These are phyloP conservation scores for Calonectria pseudoturangicola DNA, from an alignment of 2,329 filamentous ascomycete genomes.

Conservation along the genomic window DNA sequence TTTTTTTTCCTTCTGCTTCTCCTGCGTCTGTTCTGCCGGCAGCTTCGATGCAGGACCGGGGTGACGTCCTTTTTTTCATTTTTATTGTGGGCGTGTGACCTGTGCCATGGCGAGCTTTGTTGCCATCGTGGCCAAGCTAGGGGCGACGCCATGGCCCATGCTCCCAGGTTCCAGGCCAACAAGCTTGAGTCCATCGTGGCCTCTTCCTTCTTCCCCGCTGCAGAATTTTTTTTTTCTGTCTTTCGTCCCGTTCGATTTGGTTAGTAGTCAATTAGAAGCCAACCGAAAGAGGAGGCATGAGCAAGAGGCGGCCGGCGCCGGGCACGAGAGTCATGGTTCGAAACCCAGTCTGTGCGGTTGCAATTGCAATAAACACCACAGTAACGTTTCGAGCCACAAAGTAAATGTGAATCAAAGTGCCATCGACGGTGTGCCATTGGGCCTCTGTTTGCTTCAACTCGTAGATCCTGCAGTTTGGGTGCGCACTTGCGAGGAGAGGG, in stretches of 20 bases:
- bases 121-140: constrained; percentile 30
- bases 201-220: not conserved
- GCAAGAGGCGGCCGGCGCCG: constrained; percentile 9
- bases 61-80: constrained; percentile 22
- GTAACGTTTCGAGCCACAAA: constrained; percentile 3
- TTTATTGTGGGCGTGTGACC: constrained; percentile 28
- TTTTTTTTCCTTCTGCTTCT: constrained; percentile 17
- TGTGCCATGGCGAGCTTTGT: constrained; percentile 47
- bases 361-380: constrained; percentile 6
- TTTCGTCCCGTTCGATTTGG: not conserved
- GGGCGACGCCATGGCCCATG: constrained; percentile 30
- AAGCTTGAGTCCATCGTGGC: constrained; percentile 32
- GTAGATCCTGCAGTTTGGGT: not conserved
- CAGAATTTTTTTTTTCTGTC: constrained; percentile 6
- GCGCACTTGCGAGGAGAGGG: not conserved
- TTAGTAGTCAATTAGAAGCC: not conserved
- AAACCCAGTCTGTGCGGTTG: constrained; percentile 6
- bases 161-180: constrained; percentile 28
- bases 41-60: constrained; percentile 19
- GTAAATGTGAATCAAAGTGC: constrained; percentile 1
- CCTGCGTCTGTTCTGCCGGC: not conserved
- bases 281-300: too few species aligned
- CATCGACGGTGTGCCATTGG: not conserved
- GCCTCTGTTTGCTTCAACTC: not conserved
- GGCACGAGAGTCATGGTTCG: not conserved